Conservation (phyloP, 2,329 filamentous ascomycete genomes). For the Hypoxylon sp. region DNA sequence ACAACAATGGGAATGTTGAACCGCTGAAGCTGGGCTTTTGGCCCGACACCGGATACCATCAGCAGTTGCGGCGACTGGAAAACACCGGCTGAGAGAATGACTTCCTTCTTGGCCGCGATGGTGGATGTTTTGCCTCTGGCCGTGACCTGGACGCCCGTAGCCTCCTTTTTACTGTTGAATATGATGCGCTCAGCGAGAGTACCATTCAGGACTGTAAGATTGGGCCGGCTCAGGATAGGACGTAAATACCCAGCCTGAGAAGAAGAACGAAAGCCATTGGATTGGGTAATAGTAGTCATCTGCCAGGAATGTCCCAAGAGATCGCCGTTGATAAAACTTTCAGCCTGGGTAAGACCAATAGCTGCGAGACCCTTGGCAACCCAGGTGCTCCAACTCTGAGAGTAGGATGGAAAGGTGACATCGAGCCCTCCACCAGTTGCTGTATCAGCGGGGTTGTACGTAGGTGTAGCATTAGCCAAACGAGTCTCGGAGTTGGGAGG, state of each 20-base stretch:
- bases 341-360: constrained; percentile 55
- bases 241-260: constrained; percentile 58
- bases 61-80: constrained; percentile 59
- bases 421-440: constrained; percentile 57
- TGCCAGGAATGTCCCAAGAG: constrained; percentile 58
- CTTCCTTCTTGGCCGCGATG: constrained; percentile 54
- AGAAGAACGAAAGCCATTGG: constrained; percentile 52
- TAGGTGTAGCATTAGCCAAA: constrained; percentile 44
- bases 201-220: constrained; percentile 56
- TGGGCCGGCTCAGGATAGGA: constrained; percentile 47
- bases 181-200: constrained; percentile 62
- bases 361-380: constrained; percentile 54
- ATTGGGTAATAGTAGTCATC: constrained; percentile 52
- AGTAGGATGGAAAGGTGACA: constrained; percentile 59
- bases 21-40: constrained; percentile 48
- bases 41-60: constrained; percentile 59
- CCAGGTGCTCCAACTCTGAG: constrained; percentile 57
- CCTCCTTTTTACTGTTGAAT: constrained; percentile 59
- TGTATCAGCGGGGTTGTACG: constrained; percentile 42
- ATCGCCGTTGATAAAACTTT: constrained; percentile 59
- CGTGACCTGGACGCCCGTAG: constrained; percentile 47
- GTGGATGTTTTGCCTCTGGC: constrained; percentile 40
- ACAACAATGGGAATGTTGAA: constrained; percentile 65
- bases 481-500: constrained; percentile 32
- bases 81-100: constrained; percentile 58